These are phyloP conservation scores for Metschnikowia reukaufii DNA, from an alignment of 805 yeast species.

Conservation along the genomic window DNA sequence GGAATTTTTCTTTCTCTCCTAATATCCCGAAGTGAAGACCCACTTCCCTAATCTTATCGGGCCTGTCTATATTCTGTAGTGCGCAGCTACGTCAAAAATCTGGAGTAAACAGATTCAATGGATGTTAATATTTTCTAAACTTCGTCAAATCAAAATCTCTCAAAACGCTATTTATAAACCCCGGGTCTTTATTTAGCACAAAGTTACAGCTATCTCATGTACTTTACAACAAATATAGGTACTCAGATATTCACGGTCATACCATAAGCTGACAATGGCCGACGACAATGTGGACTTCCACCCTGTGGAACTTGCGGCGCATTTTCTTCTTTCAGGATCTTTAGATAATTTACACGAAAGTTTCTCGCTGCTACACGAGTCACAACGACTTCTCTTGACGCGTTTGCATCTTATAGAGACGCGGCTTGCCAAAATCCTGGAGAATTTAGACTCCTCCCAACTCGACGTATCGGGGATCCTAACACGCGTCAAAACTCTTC, in stretches of 20 bases:
- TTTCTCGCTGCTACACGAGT: conserved; percentile 53
- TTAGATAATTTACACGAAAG: conserved; percentile 51
- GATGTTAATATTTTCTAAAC: too few species aligned
- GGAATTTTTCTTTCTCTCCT: too few species aligned
- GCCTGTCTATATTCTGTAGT: too few species aligned
- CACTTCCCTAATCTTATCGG: too few species aligned
- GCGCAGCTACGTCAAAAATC: too few species aligned
- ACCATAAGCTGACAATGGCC: not conserved
- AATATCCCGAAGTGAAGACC: too few species aligned
- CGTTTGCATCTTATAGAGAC: conserved; percentile 46
- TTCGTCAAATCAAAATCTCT: too few species aligned
- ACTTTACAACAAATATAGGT: not conserved
- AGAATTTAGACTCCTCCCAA: conserved; percentile 21
- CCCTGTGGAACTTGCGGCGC: conserved; percentile 61
- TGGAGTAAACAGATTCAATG: too few species aligned
- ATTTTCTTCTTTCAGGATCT: conserved; percentile 53
- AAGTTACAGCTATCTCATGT: not conserved
- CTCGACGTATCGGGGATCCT: conserved; percentile 23
- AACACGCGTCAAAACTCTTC: conserved; percentile 28
- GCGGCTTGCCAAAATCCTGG: conserved; percentile 28
- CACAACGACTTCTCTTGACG: conserved; percentile 54
- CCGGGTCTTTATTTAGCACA: not conserved
- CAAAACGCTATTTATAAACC: too few species aligned
- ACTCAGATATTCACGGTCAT: not conserved
- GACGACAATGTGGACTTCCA: conserved; percentile 41